phyloP scores from a whole-genome alignment of 139 green algal species.

The Auxenochlorella protothecoides region DNA sequence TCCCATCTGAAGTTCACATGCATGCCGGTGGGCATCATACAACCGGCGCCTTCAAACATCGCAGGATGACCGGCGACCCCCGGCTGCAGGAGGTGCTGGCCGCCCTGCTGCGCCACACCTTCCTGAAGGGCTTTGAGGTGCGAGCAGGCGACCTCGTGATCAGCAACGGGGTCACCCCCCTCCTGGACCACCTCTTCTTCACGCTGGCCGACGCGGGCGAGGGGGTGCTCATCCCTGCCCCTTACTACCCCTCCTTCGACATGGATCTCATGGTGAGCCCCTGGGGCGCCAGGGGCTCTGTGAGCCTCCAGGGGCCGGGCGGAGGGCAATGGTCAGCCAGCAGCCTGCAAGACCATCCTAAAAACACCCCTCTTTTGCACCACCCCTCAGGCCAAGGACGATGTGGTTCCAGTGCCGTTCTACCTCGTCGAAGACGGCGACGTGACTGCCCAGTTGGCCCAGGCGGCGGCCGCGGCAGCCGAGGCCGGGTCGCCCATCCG shows the following conservation, averaged over 20 bases:
- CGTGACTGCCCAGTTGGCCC: constrained; percentile 34
- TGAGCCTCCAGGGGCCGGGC: no score
- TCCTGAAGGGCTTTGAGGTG: constrained; percentile 37
- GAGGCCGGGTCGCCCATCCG: constrained; percentile 20
- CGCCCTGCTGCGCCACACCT: constrained; percentile 26
- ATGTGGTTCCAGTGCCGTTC: constrained; percentile 35
- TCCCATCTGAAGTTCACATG: no score
- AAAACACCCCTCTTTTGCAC: no score
- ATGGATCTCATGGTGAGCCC: constrained; percentile 47
- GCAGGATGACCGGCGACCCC: constrained; percentile 23
- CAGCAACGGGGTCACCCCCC: constrained; percentile 11
- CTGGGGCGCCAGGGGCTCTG: no score
- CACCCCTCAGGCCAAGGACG: constrained; percentile 27
- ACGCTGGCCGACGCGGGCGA: constrained; percentile 27
- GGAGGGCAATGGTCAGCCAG: no score
- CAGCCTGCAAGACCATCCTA: no score
- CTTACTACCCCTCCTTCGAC: constrained; percentile 76
- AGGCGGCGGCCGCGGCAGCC: constrained; percentile 11
- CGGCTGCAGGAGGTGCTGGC: constrained; percentile 28
- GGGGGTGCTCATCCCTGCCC: constrained; percentile 54
- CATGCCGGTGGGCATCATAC: no score
- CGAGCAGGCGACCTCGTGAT: constrained; percentile 11
- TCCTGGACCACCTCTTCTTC: constrained; percentile 55
- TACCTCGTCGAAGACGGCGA: constrained; percentile 18
- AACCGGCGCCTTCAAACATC: neutral